Base-by-base conservation (phyloP, 2,329 filamentous ascomycete genomes). In the Fusarium sp. region DNA sequence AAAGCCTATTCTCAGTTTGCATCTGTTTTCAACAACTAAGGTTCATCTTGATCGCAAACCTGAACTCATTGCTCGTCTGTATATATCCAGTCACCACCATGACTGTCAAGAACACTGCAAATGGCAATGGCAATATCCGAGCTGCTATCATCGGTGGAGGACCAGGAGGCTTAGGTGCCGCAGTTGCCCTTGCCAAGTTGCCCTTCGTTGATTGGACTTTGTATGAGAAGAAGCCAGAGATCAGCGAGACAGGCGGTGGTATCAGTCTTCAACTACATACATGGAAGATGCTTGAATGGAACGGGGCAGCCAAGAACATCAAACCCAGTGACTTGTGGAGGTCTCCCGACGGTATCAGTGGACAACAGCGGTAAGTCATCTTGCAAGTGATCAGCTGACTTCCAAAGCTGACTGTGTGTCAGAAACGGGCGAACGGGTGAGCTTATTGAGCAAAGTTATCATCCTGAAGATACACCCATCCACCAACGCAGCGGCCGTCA, bases 211-310 rank as follows among this genome's bases (percentile, higher is more conserved):
- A 80, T 20, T 81, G 79, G 73, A 75, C 72, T 7, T 54, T 82
- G 7, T 82, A 81, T 59, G 80, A 82, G 61, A 81, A 81, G 72
- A 81, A 81, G 50, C 56, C 76, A 9, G 71, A 78, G 31, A 79
- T 83, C 59, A 81, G 80, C 25, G 81, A 82, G 57, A 80, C 79
- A 0, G 80, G 81, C 11, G 80, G 79, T 8, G 81, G 81, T n/a
- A 81, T 83, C 53, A 81, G 77, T 33, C 60, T 82, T 9, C 80
- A 81, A 45, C 73, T 65, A 3, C 76, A 81, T 44, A 82, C 80
- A 3, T 82, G 80, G 81, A 77, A 77, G 15, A 70, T 82, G 62
- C 74, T 82, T 9, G 77, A 80, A 64, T 71, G 73, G 49, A 75
- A 79, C 13, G 80, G 79, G 4, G 78, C 77, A 15, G 75, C 80